Percentiles rank a stretch among this genome's conserved stretches.
Evolutionary conservation across 176 grass and related monocot genomes (phyloP).

Genomic region (Miscanthus lutarioriparius): DNA sequence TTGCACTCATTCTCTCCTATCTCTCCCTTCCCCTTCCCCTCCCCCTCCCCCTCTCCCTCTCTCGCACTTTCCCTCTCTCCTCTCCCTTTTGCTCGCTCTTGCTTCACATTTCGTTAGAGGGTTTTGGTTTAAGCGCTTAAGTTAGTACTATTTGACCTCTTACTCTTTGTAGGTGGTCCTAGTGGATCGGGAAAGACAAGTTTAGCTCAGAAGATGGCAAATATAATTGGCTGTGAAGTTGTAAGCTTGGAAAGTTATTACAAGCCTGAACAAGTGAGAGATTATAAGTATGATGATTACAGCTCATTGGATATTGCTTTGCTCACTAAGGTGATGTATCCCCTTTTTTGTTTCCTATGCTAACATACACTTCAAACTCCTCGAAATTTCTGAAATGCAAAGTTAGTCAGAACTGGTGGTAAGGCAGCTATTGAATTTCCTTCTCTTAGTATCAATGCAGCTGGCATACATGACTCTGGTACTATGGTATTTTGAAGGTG

Average conservation of each 20-base stretch:
- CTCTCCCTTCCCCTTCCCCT: no score
- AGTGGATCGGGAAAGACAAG: constrained; percentile 99
- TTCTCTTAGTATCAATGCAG: not conserved
- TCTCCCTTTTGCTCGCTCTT: not conserved
- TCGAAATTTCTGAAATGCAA: constrained; percentile 17
- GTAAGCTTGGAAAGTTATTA: constrained; percentile 98
- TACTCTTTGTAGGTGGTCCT: constrained; percentile 71
- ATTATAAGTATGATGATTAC: constrained; percentile 98
- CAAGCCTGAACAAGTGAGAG: constrained; percentile 94
- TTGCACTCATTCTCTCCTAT: not conserved
- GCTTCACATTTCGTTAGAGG: not conserved
- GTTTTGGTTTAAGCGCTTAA: constrained; percentile 28
- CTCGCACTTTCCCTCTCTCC: no score
- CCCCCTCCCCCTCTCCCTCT: no score
- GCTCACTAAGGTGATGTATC: constrained; percentile 65
- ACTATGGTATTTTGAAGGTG: constrained; percentile 21
- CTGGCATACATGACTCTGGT: not conserved
- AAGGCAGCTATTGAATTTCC: constrained; percentile 4
- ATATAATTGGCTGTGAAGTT: constrained; percentile 99
- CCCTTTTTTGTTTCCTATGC: constrained; percentile 17
- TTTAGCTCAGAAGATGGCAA: constrained; percentile 98
- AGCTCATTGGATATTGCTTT: constrained; percentile 91
- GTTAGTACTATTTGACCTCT: constrained; percentile 11
- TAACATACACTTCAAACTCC: constrained; percentile 10
- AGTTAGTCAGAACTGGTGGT: constrained; percentile 21